Base-by-base conservation (phyloP, 2,329 filamentous ascomycete genomes). In the Ophiostoma triangulosporum region DNA sequence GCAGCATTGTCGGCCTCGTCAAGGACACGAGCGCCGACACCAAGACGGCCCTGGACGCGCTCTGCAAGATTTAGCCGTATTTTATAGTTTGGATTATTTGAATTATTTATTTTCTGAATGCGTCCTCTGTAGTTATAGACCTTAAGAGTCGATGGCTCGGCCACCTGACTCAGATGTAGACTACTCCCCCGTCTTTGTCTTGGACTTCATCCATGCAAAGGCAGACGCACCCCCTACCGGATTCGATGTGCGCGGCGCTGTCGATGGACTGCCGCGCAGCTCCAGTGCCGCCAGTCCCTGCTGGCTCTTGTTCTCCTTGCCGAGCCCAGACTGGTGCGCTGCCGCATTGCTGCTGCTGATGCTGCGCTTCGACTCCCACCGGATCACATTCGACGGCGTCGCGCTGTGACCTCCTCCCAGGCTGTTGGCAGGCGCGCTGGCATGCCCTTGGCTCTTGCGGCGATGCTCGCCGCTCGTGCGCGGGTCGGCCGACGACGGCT, bases 201-300 rank as follows among this genome's bases (percentile, higher is more conserved):
- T 48, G 29, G 46, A 69, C 48, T 86, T 91, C 73, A 96, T 83
- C 90, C 90, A 97, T 12, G 86, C 84, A 70, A 97, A 97, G 3
- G 91, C 91, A 55, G 88, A 93, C 14, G 86, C 91, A n/a, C 87
- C 87, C 8, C 91, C 91, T 17, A 95, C 79, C 0, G 93, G 91
- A 63, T 97, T 97, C 31, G 80, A 74, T 6, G 80, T 75, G 54
- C 81, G 77, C 15, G 78, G 54, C 2, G 49, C 22, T 15, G 52
- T 35, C 6, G 71, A 64, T 17, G 68, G 62, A 70, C 65, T 35
- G 54, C 22, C 52, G 53, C 69, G 68, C 36, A 61, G 59, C 48
- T 70, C 67, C 54, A 59, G 54, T 3, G 59, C 54, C 0, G 54
- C 61, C 38, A 59, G 58, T 22, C 54, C 56, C 15, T 60, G 55